Evolutionary conservation across 139 green algal genomes (phyloP), one percentile per base, ranked within the genome.

Genomic region (Spirogloea muscicola): DNA sequence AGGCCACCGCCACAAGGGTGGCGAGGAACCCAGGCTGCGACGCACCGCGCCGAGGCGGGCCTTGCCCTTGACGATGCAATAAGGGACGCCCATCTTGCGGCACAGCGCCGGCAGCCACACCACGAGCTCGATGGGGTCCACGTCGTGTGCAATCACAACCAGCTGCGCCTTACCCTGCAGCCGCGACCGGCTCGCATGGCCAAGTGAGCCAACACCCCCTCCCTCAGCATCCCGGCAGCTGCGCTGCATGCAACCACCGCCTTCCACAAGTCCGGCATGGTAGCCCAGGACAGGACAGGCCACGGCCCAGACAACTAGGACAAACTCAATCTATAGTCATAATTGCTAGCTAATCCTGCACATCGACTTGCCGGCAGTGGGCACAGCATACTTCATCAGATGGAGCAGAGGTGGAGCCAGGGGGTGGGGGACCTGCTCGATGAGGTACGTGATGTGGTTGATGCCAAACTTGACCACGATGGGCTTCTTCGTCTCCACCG

Each of bases 401-500:
- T 10, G 10, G 10, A 51, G 13, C 43, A 10, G 10, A 51, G 43
- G 10, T 13, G 13, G 43, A 51, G 43, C 43, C 43, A 51, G 43
- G 43, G 43, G 13, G 43, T 40, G 29, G 21, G 60, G 5, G 18
- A 72, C 58, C 67, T 86, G 82, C 87, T 99, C 95, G 25, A 99
- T 79, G 70, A 99, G 88, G 48, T 88, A 88, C 43, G 94, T 98
- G 82, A 99, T 90, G 89, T 99, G 95, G 91, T 99, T 98, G 77
- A 99, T 90, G 74, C 95, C 95, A 69, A 88, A 99, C 91, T 99
- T 99, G 39, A 99, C 93, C 33, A 97, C 95, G 10, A 98, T 81
- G 34, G 90, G 91, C 88, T 96, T 96, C 89, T 98, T 98, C 87
- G 93, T 95, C 52, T 98, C 92, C 25, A 88, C 83, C 82, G 93